Evolutionary conservation across 2,329 filamentous ascomycete species (phyloP), one percentile per base, ranked within the genome.

Genomic region (Alternaria conjuncta): DNA sequence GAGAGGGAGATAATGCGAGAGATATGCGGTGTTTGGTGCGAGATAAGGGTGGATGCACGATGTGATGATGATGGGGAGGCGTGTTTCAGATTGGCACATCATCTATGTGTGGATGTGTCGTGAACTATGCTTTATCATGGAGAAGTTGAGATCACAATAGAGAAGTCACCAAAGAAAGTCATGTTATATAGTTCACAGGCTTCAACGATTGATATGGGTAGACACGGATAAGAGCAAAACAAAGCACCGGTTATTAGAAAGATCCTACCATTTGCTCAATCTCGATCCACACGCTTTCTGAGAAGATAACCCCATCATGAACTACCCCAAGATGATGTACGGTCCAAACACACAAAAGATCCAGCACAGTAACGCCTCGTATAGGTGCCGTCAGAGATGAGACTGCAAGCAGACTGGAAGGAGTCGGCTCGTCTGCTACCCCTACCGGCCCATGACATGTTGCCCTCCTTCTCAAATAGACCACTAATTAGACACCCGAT

Each of bases 241-340:
- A 65, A 72, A 69, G 71, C 71, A 74, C 69, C 55, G 51, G 67
- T 71, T 73, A 73, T 73, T 74, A 73, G 71, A 74, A 73, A 74
- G 72, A 74, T 74, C 72, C 70, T 74, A 73, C 72, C 71, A 74
- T 72, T 73, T 74, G 73, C 74, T 77, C 73, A 69, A 71, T 72
- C 71, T 72, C 66, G 66, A 65, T 61, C 71, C 66, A 71, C 67
- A 70, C 70, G 63, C 72, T 72, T 41, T 41, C 71, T 65, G 70
- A 76, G 74, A 71, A 73, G 74, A 73, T 74, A 74, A 70, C 73
- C 60, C 71, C 71, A 70, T 74, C 71, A 71, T 77, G 73, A 75
- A 77, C 75, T 76, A 73, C 76, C 76, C 76, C 76, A 78, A 79
- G 74, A 78, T 79, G 75, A 79, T 78, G 73, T 79, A 73, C 70